Evolutionary conservation across 441 rosid genomes (phyloP).

Genomic region (Syzygium malaccense): DNA sequence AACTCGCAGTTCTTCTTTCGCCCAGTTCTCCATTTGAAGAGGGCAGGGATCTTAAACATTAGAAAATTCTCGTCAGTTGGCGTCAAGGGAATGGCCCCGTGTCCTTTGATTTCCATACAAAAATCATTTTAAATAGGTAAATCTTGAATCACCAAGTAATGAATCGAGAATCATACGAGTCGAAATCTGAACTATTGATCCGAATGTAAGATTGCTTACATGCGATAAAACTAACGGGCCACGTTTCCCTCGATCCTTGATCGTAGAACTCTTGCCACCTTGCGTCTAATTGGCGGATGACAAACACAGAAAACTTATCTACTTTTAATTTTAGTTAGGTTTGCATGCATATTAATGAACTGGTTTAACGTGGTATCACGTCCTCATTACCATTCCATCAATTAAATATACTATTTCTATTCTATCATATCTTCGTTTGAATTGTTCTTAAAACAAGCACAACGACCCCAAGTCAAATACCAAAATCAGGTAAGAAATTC

Average conservation of each 20-base stretch:
- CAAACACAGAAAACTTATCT: neutral
- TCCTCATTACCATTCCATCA: neutral
- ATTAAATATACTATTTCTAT: neutral
- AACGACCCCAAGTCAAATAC: neutral
- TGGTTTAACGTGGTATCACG: neutral
- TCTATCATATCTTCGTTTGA: neutral
- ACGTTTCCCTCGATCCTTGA: neutral
- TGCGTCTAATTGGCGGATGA: neutral
- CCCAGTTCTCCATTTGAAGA: neutral
- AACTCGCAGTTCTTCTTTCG: neutral
- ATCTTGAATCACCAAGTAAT: neutral
- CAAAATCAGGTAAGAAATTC: neutral
- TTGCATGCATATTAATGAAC: neutral
- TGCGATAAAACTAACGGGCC: accelerated
- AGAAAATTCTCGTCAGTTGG: neutral
- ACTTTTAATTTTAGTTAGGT: neutral
- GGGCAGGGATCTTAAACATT: neutral
- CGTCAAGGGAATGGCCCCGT: too few relatives aligned
- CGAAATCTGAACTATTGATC: neutral
- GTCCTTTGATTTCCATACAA: neutral
- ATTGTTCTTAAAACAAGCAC: neutral
- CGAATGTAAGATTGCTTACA: neutral
- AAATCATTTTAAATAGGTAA: neutral
- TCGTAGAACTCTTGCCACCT: neutral
- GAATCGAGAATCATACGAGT: neutral